A percentile compares a stretch with the other conserved stretches of the same genome.
phyloP scores from a whole-genome alignment of 371 early-diverging fungal species.

The Mortierella sp. region DNA sequence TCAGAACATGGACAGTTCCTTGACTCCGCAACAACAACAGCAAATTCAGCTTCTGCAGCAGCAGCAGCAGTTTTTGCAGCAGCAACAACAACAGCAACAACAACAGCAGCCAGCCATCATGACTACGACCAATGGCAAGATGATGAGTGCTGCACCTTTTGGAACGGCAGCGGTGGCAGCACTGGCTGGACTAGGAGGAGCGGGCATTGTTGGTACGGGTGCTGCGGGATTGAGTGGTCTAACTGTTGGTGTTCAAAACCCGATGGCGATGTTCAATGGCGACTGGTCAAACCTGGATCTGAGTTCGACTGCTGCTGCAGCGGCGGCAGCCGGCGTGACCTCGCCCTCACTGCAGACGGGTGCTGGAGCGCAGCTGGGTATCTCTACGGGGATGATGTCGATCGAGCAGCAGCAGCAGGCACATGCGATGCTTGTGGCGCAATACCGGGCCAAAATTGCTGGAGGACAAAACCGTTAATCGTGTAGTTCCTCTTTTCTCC shows the following conservation, averaged over 20 bases:
- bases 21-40: conserved; percentile 46
- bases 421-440: conserved; percentile 50
- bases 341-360: conserved; percentile 33
- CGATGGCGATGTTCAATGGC: conserved; percentile 54
- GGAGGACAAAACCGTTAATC: conserved; percentile 44
- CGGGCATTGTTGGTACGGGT: conserved; percentile 19
- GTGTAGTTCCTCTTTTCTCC: background rate
- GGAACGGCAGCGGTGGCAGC: conserved; percentile 18
- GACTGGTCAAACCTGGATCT: conserved; percentile 54
- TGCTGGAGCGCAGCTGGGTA: conserved; percentile 38
- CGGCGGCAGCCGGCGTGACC: conserved; percentile 38
- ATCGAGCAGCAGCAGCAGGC: conserved; percentile 55
- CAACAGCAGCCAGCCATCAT: conserved; percentile 39
- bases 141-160: conserved; percentile 46
- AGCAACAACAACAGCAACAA: conserved; percentile 43
- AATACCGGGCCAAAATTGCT: conserved; percentile 48
- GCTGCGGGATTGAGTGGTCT: conserved; percentile 13
- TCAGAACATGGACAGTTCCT: conserved; percentile 46
- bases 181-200: conserved; percentile 24
- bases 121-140: conserved; percentile 54
- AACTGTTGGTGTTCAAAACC: conserved; percentile 50
- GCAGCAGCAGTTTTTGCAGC: conserved; percentile 48
- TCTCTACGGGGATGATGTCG: conserved; percentile 54
- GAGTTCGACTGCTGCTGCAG: conserved; percentile 46
- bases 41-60: conserved; percentile 34